phyloP scores from a whole-genome alignment of 305 asterid genomes.

The Solanum hybrid region DNA sequence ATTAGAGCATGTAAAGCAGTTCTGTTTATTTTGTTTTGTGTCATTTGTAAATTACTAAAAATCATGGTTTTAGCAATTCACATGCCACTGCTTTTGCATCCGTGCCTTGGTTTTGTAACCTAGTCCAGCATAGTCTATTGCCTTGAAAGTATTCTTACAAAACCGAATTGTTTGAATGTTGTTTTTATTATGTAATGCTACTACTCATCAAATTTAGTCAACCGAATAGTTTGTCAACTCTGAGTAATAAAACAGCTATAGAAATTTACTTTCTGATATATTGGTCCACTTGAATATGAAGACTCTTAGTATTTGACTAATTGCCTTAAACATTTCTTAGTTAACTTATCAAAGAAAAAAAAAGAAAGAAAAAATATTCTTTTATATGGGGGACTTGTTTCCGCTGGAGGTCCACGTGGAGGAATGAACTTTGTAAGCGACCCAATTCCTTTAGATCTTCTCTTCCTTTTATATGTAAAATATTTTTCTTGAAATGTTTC shows the following conservation, averaged over 20 bases:
- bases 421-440: background rate
- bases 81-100: background rate
- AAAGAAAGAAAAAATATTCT: background rate
- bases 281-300: background rate
- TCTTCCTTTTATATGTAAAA: background rate
- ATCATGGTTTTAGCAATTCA: background rate
- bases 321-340: background rate
- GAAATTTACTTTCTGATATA: background rate
- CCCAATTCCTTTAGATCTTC: background rate
- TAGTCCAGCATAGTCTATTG: background rate
- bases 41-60: background rate
- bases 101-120: background rate
- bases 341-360: background rate
- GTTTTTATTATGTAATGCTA: background rate
- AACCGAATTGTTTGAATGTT: background rate
- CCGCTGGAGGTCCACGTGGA: background rate
- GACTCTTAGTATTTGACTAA: background rate
- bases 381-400: background rate
- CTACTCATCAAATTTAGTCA: background rate
- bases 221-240: background rate
- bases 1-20: background rate
- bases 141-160: background rate
- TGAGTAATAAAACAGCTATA: background rate
- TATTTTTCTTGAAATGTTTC: slow-evolving; percentile 1
- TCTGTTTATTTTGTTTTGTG: background rate